These are phyloP conservation scores for Russula virescens DNA, from an alignment of 768 basidiomycete species.

Conservation along the genomic window DNA sequence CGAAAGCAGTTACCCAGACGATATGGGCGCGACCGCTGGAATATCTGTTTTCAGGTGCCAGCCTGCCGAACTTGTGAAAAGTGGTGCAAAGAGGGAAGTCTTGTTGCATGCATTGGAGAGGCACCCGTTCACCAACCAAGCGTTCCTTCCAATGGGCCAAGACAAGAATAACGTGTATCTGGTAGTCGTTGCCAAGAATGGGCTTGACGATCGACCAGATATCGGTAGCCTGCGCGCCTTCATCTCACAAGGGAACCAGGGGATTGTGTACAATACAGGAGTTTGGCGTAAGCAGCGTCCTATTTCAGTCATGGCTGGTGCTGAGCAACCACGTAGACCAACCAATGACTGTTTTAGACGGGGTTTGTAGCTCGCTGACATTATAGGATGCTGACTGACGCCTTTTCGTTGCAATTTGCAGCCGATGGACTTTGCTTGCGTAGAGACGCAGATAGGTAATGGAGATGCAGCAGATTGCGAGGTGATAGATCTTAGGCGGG, in stretches of 20 bases:
- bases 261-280: slow-evolving; percentile 75
- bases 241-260: slow-evolving; percentile 72
- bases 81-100: slow-evolving; percentile 49
- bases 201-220: slow-evolving; percentile 71
- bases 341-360: slow-evolving; percentile 79
- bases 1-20: slow-evolving; percentile 56
- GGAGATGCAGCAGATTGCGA: slow-evolving; percentile 80
- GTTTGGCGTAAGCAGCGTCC: slow-evolving; percentile 76
- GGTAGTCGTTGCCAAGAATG: slow-evolving; percentile 83
- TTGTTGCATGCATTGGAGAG: slow-evolving; percentile 77
- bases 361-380: slow-evolving; percentile 40
- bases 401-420: slow-evolving; percentile 29
- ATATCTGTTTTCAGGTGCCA: slow-evolving; percentile 84
- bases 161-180: slow-evolving; percentile 59
- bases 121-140: slow-evolving; percentile 85
- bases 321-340: slow-evolving; percentile 53
- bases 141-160: slow-evolving; percentile 89
- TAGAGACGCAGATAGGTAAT: slow-evolving; percentile 90
- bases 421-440: slow-evolving; percentile 78
- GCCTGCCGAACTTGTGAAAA: slow-evolving; percentile 41
- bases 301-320: neutral
- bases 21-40: slow-evolving; percentile 51
- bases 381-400: neutral
- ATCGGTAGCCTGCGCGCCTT: slow-evolving; percentile 73
- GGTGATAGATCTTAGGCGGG: slow-evolving; percentile 52